Conservation (phyloP, 345 rosid genomes). For the Cardamine resedifolia region DNA sequence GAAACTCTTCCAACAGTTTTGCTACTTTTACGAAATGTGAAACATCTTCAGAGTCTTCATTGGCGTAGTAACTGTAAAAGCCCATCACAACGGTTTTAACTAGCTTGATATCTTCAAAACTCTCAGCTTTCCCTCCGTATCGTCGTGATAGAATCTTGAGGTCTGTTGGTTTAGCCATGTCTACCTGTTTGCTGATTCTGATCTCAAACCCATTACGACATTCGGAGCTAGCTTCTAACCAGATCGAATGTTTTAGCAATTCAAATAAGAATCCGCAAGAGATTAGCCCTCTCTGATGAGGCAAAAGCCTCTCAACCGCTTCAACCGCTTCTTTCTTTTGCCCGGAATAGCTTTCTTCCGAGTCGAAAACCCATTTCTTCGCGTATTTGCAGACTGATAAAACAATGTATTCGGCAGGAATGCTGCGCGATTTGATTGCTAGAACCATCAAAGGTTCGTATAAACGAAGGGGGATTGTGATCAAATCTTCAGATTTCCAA, state of each 20-base stretch:
- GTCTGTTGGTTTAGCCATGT: conserved; percentile 58
- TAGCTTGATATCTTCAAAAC: conserved; percentile 50
- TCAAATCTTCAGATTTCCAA: conserved; percentile 61
- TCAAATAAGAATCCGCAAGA: conserved; percentile 54
- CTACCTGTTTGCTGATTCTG: conserved; percentile 73
- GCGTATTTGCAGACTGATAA: conserved; percentile 50
- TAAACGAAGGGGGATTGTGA: conserved; percentile 50
- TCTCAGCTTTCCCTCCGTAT: conserved; percentile 44
- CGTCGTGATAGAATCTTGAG: conserved; percentile 56
- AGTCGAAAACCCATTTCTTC: conserved; percentile 44
- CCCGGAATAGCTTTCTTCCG: conserved; percentile 36
- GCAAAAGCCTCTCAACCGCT: conserved; percentile 66
- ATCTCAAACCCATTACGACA: conserved; percentile 59
- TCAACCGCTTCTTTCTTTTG: conserved; percentile 54
- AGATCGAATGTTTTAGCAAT: conserved; percentile 50
- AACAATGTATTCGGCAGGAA: conserved; percentile 42
- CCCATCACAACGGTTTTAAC: conserved; percentile 59
- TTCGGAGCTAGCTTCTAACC: conserved; percentile 51
- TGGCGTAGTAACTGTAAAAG: conserved; percentile 46
- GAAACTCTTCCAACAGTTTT: conserved; percentile 64
- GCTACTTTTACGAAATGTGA: conserved; percentile 50
- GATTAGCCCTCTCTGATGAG: conserved; percentile 52
- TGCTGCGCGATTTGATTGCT: conserved; percentile 42
- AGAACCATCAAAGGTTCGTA: conserved; percentile 51
- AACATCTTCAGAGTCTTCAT: conserved; percentile 22